Percentiles rank a stretch among this genome's conserved stretches.
Conservation (phyloP, 495 filamentous ascomycete genomes). For the Massariosphaeria phaeospora region DNA sequence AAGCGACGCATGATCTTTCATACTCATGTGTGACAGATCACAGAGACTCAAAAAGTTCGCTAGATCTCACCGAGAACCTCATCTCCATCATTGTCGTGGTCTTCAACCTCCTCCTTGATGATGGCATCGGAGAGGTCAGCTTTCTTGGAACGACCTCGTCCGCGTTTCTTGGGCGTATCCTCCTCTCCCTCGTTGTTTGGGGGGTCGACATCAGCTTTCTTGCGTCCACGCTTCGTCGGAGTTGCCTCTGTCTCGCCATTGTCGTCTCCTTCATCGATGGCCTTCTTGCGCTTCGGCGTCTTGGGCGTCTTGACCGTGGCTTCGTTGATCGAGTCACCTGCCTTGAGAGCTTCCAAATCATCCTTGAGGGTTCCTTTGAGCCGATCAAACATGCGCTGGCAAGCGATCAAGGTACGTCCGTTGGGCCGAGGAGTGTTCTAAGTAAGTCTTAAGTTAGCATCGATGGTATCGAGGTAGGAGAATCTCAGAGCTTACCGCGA, state of each 20-base stretch:
- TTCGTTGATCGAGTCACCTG: slow-evolving; percentile 1
- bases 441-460: not conserved
- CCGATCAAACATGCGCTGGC: slow-evolving; percentile 16
- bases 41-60: too few species aligned
- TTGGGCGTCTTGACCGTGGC: not conserved
- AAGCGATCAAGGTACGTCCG: slow-evolving; percentile 16
- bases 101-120: not conserved
- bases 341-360: slow-evolving; percentile 12
- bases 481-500: not conserved
- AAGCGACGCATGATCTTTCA: too few species aligned
- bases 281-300: slow-evolving; percentile 8
- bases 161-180: too few species aligned
- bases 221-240: slow-evolving; percentile 22
- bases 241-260: not conserved
- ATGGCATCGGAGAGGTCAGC: too few species aligned
- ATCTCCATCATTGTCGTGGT: not conserved
- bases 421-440: slow-evolving; percentile 15
- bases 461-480: not conserved
- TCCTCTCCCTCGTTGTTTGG: too few species aligned
- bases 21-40: too few species aligned
- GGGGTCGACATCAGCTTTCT: slow-evolving; percentile 2
- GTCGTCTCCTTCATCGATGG: not conserved
- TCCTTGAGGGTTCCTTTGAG: slow-evolving; percentile 14
- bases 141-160: too few species aligned
- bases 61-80: too few species aligned